These are phyloP conservation scores for Sclerotinia subarctica DNA, from an alignment of 2,329 filamentous ascomycete species.

Conservation along the genomic window DNA sequence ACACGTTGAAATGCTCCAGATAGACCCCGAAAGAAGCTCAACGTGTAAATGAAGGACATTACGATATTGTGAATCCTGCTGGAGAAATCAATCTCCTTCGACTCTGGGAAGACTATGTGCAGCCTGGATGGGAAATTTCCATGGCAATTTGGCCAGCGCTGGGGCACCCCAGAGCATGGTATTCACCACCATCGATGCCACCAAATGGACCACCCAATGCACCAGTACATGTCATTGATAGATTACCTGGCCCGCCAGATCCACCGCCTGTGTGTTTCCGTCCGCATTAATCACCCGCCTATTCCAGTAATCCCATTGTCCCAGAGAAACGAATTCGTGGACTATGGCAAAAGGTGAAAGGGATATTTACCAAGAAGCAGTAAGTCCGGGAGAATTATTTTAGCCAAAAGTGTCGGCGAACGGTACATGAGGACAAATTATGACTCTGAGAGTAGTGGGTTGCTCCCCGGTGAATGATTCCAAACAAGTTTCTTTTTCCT, in stretches of 20 bases:
- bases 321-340: neutral
- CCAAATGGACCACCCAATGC: slow-evolving; percentile 30
- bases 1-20: neutral
- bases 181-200: slow-evolving; percentile 46
- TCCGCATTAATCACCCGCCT: neutral
- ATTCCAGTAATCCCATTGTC: neutral
- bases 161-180: slow-evolving; percentile 61
- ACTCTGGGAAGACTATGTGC: slow-evolving; percentile 76
- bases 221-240: slow-evolving; percentile 13
- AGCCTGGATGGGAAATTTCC: slow-evolving; percentile 71
- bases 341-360: slow-evolving; percentile 10
- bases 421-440: neutral
- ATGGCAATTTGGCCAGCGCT: slow-evolving; percentile 66
- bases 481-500: neutral
- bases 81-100: slow-evolving; percentile 79
- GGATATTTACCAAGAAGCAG: neutral
- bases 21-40: slow-evolving; percentile 39
- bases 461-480: neutral
- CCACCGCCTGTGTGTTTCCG: neutral
- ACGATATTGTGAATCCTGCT: slow-evolving; percentile 74
- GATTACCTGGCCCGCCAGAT: neutral
- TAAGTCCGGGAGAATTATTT: neutral
- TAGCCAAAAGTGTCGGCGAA: neutral
- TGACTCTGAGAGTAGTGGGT: neutral
- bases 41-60: slow-evolving; percentile 74